Percentiles rank a stretch among this genome's conserved stretches.
phyloP scores from a whole-genome alignment of 1,139 yeast genomes.

The Arxiozyma telluris region DNA sequence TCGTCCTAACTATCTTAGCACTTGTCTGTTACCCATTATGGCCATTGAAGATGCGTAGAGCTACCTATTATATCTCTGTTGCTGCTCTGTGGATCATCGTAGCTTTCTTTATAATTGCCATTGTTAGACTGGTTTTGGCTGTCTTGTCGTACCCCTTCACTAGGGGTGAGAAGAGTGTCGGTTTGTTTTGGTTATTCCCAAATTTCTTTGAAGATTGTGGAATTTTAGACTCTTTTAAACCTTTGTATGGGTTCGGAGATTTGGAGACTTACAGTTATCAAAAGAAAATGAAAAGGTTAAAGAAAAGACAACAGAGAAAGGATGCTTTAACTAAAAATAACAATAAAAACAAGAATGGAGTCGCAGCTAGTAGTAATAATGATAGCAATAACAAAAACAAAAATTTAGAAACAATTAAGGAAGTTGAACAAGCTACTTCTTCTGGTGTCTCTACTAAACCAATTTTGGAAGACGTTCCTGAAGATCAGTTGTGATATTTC shows the following conservation, averaged over 20 bases:
- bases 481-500: background rate
- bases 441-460: slow-evolving; percentile 2
- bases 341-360: background rate
- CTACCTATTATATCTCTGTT: slow-evolving; percentile 86
- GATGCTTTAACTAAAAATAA: slow-evolving; percentile 6
- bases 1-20: slow-evolving; percentile 60
- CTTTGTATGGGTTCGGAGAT: slow-evolving; percentile 80
- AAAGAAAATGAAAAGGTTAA: slow-evolving; percentile 30
- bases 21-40: slow-evolving; percentile 89
- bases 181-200: slow-evolving; percentile 92
- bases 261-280: slow-evolving; percentile 29
- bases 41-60: slow-evolving; percentile 84
- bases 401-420: slow-evolving; percentile 1
- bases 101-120: slow-evolving; percentile 66
- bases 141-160: slow-evolving; percentile 44
- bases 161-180: slow-evolving; percentile 31
- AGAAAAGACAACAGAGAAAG: slow-evolving; percentile 23
- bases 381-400: background rate
- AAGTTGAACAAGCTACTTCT: background rate
- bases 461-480: slow-evolving; percentile 3
- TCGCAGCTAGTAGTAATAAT: background rate
- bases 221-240: slow-evolving; percentile 82
- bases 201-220: slow-evolving; percentile 94
- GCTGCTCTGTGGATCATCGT: slow-evolving; percentile 66
- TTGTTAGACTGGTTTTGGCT: slow-evolving; percentile 68